Evolutionary conservation across 495 filamentous ascomycete genomes (phyloP).

Genomic region (Cryomyces minteri): DNA sequence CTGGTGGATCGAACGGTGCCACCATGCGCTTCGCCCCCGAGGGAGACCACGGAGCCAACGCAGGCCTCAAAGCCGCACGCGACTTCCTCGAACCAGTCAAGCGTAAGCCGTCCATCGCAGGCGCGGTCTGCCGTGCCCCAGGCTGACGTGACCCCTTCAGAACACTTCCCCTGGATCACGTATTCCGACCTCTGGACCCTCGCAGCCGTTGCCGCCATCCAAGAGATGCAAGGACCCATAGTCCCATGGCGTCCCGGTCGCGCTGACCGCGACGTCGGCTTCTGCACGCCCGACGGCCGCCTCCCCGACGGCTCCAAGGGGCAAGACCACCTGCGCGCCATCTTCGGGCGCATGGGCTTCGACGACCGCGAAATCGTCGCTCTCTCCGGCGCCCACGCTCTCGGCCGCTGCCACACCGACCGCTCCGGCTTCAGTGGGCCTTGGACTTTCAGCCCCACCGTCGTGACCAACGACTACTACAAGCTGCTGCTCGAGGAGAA

Average conservation of each 20-base stretch:
- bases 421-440: conserved; percentile 81
- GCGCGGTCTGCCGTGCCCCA: conserved; percentile 5
- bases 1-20: conserved; percentile 88
- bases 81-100: conserved; percentile 89
- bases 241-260: conserved; percentile 89
- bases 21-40: conserved; percentile 97
- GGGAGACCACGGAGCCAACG: conserved; percentile 83
- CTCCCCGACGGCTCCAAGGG: conserved; percentile 77
- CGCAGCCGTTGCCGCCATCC: conserved; percentile 65
- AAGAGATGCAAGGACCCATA: conserved; percentile 82
- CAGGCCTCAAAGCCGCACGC: conserved; percentile 71
- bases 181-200: conserved; percentile 97
- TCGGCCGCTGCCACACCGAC: conserved; percentile 82
- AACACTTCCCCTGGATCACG: conserved; percentile 82
- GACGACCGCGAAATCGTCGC: conserved; percentile 94
- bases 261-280: conserved; percentile 53
- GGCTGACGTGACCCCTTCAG: conserved; percentile 15
- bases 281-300: conserved; percentile 88
- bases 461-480: conserved; percentile 91
- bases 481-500: conserved; percentile 75
- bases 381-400: conserved; percentile 72
- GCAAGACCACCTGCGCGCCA: conserved; percentile 66
- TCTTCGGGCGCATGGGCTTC: conserved; percentile 98
- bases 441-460: conserved; percentile 92
- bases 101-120: background rate